Evolutionary conservation across 177 flowering plant species (phyloP).

Genomic region (Vitis hybrid): DNA sequence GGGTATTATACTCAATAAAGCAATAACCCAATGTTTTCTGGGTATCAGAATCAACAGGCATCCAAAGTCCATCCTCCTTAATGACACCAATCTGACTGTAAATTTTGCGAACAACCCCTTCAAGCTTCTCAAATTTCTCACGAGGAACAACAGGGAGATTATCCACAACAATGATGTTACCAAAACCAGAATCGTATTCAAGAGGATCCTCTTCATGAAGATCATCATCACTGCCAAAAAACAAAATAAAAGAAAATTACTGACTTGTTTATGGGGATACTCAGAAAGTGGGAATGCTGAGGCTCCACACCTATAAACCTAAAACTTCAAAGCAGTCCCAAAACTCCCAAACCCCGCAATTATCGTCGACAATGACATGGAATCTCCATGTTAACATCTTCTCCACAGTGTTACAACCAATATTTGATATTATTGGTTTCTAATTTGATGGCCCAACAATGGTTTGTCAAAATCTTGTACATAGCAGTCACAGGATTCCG

Average conservation of each 20-base stretch:
- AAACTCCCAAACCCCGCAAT: too few relatives aligned
- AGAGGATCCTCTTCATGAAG: constrained; percentile 49
- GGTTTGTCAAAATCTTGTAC: too few relatives aligned
- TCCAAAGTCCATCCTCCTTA: constrained; percentile 86
- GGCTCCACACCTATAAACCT: too few relatives aligned
- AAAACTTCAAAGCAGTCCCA: too few relatives aligned
- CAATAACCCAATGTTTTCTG: constrained; percentile 76
- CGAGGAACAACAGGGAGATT: constrained; percentile 76
- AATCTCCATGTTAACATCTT: too few relatives aligned
- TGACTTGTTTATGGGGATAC: background rate
- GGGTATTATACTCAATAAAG: constrained; percentile 80
- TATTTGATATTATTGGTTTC: too few relatives aligned
- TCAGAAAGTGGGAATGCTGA: too few relatives aligned
- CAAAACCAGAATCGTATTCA: constrained; percentile 66
- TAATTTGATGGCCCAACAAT: too few relatives aligned
- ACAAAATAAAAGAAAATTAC: background rate
- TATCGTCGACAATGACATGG: too few relatives aligned
- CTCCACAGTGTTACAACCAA: too few relatives aligned
- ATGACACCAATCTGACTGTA: constrained; percentile 80
- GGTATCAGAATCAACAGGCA: constrained; percentile 72
- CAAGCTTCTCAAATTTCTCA: constrained; percentile 87
- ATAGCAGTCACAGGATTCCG: too few relatives aligned
- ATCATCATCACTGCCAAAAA: constrained; percentile 60
- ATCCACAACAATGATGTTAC: constrained; percentile 76
- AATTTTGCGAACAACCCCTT: constrained; percentile 76